Evolutionary conservation across 2,329 filamentous ascomycete species (phyloP), one percentile per base, ranked within the genome.

Genomic region (Berkeleyomyces rouxiae): DNA sequence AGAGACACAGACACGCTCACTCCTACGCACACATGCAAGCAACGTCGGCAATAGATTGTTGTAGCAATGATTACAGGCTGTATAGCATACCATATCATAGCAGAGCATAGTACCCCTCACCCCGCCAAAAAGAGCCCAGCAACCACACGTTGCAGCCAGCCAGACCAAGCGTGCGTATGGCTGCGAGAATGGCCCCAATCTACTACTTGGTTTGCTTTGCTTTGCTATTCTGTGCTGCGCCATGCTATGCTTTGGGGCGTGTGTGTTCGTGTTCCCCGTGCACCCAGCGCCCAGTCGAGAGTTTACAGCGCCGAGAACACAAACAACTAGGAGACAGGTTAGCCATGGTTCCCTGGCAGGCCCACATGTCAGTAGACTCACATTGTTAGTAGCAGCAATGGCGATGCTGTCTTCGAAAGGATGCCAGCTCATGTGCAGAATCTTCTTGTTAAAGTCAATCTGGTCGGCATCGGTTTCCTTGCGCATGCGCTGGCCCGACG

Each of bases 361-460:
- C 11, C n/a, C 16, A 53, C 6, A 61, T 31, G 42, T 33, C 13
- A 13, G 7, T 49, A 2, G 51, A 79, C 92, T 87, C 77, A 97
- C 93, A 76, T 99, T 99, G 80, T 99, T 99, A 67, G 93, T 99
- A 65, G 93, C 93, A 69, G 93, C 93, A 78, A 99, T 99, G 64
- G 93, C 93, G 76, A 99, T 99, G 77, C 92, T 97, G 77, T 99
- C 92, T 76, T 99, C 93, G 70, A 95, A 96, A 58, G 93, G 93
- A 84, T 99, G 93, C 93, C 93, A 99, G 77, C 92, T 97, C 93
- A 99, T 99, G 74, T 99, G 93, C 72, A 99, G 74, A 70, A 99
- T 99, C 83, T 99, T 99, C 83, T 97, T 99, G 82, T 97, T 97
- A 76, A 97, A 99, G 75, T 99, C 93, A 74, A 97, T 97, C 77